phyloP scores from a whole-genome alignment of 805 yeast species.

The Kuraishia capsulata region DNA sequence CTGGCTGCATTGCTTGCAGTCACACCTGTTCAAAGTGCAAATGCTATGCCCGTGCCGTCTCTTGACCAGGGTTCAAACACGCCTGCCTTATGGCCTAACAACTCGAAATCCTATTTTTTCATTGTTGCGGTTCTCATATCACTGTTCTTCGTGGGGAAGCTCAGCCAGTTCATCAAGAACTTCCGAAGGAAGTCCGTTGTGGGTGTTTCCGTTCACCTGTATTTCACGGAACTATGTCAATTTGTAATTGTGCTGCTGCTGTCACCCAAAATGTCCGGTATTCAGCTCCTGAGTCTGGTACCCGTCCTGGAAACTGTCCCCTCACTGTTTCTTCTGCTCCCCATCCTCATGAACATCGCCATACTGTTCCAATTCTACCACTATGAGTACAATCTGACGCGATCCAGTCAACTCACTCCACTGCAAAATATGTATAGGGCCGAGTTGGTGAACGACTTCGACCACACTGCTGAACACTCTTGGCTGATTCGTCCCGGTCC shows the following conservation, averaged over 20 bases:
- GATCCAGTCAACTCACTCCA: too few species aligned
- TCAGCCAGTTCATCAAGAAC: background rate
- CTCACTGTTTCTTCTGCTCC: too few species aligned
- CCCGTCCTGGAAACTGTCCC: too few species aligned
- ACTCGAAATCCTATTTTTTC: background rate
- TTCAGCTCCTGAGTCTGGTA: too few species aligned
- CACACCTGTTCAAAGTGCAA: conserved; percentile 14
- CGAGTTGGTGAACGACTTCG: too few species aligned
- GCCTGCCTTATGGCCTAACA: background rate
- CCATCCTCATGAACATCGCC: background rate
- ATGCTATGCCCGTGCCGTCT: background rate
- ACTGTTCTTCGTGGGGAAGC: background rate
- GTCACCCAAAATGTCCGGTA: too few species aligned
- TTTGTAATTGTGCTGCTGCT: too few species aligned
- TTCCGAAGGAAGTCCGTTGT: background rate
- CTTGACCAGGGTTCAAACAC: background rate
- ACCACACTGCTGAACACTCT: too few species aligned
- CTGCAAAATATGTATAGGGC: too few species aligned
- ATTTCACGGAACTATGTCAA: background rate
- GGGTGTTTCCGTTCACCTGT: background rate
- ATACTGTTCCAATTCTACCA: background rate
- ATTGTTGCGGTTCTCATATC: background rate
- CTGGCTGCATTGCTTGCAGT: conserved; percentile 20
- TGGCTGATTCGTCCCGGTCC: too few species aligned
- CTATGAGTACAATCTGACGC: too few species aligned